Evolutionary conservation across 108 stramenopile genomes (phyloP), one percentile per base, ranked within the genome.

Genomic region (Stephanodiscus minutulus): DNA sequence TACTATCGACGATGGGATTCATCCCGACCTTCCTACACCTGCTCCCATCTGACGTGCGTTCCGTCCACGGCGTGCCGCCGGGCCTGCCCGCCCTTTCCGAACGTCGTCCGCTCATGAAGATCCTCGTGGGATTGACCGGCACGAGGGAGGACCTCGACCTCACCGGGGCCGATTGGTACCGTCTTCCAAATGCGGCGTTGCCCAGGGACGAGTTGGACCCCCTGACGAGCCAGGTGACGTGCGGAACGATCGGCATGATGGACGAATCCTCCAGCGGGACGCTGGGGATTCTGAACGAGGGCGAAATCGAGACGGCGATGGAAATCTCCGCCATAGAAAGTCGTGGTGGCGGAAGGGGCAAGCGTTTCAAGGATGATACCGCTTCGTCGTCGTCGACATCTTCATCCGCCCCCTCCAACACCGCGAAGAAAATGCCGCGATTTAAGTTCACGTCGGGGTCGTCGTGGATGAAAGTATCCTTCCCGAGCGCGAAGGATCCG

Each of bases 401-500:
- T 18, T 35, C 59, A 8, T 60, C 59, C 0, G 22, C 52, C 25
- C 52, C 52, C 25, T 53, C 52, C 25, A 46, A 61, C 33, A 29
- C 48, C 0, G 24, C 67, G 21, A 86, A 85, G 22, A 83, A 77
- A 61, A 18, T 64, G 27, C 63, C 48, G 21, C 62, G 77, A 37
- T 31, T 52, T 15, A 92, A 91, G 68, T 96, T 86, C 64, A 78
- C 86, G 44, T 64, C 83, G 12, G 91, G 92, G 64, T 66, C 31
- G 7, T 93, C 92, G 4, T 96, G 91, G 91, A 85, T 92, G 81
- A 84, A 92, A 24, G 83, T 96, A 29, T 90, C 92, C 10, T 96
- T 96, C 64, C 95, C 95, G 7, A 93, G 92, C 31, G 92, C 95
- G 5, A 93, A 93, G 65, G 95, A 96, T 87, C 95, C 95, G 27